Evolutionary conservation across 768 basidiomycete genomes (phyloP).

Genomic region (Lactarius psammicola): DNA sequence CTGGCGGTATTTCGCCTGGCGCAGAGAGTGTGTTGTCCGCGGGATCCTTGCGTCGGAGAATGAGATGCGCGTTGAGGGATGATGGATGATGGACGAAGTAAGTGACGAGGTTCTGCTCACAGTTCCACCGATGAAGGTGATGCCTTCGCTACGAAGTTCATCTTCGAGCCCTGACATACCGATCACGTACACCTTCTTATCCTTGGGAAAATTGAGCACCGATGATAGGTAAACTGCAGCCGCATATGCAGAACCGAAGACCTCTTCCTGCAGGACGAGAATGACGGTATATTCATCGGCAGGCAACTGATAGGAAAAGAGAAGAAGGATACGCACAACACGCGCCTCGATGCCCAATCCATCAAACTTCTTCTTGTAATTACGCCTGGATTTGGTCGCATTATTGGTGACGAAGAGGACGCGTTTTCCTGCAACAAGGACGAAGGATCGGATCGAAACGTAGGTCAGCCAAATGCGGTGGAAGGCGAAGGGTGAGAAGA

Average conservation of each 20-base stretch:
- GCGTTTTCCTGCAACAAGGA: conserved; percentile 43
- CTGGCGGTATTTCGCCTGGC: conserved; percentile 70
- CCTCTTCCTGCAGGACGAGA: conserved; percentile 71
- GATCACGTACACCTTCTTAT: conserved; percentile 95
- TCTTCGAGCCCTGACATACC: conserved; percentile 91
- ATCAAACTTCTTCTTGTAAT: conserved; percentile 91
- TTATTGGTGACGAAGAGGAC: conserved; percentile 97
- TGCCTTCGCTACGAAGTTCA: conserved; percentile 85
- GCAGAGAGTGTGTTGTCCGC: conserved; percentile 72
- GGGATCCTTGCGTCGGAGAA: conserved; percentile 60
- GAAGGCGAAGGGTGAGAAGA: conserved; percentile 19
- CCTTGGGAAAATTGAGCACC: conserved; percentile 82
- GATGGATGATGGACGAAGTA: conserved; percentile 14
- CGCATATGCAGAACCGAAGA: conserved; percentile 93
- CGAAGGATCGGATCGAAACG: conserved; percentile 12
- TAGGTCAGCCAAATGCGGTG: conserved; percentile 7
- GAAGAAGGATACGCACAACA: conserved; percentile 60
- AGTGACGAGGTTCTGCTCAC: conserved; percentile 44
- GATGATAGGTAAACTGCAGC: conserved; percentile 83
- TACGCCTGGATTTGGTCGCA: conserved; percentile 86
- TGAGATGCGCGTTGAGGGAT: conserved; percentile 16
- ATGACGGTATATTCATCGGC: conserved; percentile 3
- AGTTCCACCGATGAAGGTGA: conserved; percentile 78
- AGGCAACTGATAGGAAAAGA: no score
- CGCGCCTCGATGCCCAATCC: conserved; percentile 79